Conservation (phyloP, 306 rosid genomes). For the Clitoria ternatea region DNA sequence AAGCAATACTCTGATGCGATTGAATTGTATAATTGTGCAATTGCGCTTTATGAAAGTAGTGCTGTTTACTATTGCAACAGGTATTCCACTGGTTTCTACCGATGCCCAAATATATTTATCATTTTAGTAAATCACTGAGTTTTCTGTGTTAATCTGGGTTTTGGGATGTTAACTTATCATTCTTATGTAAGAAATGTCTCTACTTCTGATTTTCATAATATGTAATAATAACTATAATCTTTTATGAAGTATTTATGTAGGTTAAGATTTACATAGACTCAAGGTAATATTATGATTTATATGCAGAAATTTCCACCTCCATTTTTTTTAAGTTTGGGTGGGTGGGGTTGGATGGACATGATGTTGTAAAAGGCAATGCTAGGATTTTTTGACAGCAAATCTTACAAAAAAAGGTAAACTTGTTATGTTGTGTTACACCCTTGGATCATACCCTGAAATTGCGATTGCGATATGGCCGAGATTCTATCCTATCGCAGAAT, state of each 20-base stretch:
- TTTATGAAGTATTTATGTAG: not conserved
- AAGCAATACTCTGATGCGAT: slow-evolving; percentile 59
- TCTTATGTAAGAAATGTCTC: not conserved
- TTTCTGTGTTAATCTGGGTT: not conserved
- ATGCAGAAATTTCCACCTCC: not conserved
- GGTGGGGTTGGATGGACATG: no score
- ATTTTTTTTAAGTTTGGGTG: not conserved
- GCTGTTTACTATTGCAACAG: slow-evolving; percentile 95
- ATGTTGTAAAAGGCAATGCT: not conserved
- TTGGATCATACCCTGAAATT: no score
- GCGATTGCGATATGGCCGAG: no score
- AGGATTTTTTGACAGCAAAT: not conserved
- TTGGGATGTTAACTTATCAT: not conserved
- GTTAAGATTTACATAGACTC: not conserved
- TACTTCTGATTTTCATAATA: not conserved
- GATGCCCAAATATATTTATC: not conserved
- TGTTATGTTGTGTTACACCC: not conserved
- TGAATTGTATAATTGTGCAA: slow-evolving; percentile 77
- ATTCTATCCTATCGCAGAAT: no score
- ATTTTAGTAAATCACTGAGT: not conserved
- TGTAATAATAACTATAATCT: not conserved
- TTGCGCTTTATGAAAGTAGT: slow-evolving; percentile 59
- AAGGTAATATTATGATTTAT: not conserved
- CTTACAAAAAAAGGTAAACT: not conserved
- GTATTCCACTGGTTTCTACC: slow-evolving; percentile 38